Base-by-base conservation (phyloP, 2,329 filamentous ascomycete genomes). In the Rosellinia necatrix region DNA sequence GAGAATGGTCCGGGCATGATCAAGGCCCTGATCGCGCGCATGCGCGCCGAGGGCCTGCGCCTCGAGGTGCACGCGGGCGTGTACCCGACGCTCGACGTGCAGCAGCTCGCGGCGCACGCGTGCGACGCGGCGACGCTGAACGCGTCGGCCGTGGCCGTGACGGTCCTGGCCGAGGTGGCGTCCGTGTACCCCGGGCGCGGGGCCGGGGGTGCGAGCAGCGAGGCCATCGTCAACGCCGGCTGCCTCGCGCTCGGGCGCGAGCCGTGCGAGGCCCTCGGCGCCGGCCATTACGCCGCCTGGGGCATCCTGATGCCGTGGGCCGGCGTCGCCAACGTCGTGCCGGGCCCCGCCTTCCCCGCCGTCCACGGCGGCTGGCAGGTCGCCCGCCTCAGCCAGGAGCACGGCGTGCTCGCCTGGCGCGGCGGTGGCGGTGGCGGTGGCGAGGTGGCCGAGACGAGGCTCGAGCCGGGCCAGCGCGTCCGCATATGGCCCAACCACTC, bases 401-500 rank as follows among this genome's bases (percentile, higher is more conserved):
- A 93, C 72, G 89, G 88, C 0, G 84, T 91, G 50, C 67, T 93
- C 64, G 77, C 75, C 1, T 91, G 87, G 83, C 73, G 75, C 12
- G 73, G 75, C 0, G 70, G 75, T 7, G 22, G 13, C 6, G 17
- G 2, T 19, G 7, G 4, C 6, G 46, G 74, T 0, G 70, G 76
- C 9, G 70, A 76, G n/a, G 72, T 80, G 43, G 74, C 73, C n/a
- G 71, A 76, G 37, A 71, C 80, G 37, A 68, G 73, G 42, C 68
- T 91, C 54, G 60, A 71, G 2, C 75, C 90, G 27, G 89, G 90
- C 0, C 82, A 91, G 67, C 84, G 84, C 66, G 72, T 92, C 22
- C 78, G 84, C 54, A 75, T 93, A 6, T 92, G 87, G 85, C 89
- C 90, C 0, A 93, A 93, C 65, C 90, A 94, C 74, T 85, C 89